Evolutionary conservation across 1,284 basidiomycete species (phyloP), one percentile per base, ranked within the genome.

Genomic region (Tilletia indica): DNA sequence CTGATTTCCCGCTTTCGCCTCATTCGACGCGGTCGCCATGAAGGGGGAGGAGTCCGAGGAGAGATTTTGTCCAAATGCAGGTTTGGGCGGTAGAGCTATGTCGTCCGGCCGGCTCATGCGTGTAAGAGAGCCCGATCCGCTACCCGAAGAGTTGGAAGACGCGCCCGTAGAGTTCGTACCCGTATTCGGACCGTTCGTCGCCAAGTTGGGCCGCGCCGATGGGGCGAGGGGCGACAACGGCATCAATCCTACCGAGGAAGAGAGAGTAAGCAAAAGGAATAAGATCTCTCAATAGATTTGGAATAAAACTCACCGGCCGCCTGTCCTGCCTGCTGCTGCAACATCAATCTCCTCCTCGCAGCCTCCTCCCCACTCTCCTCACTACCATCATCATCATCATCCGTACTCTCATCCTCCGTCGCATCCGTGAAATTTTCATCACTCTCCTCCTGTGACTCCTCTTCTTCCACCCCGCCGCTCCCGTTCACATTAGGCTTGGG

Each of bases 361-460:
- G 51, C 51, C 51, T 25, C 51, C 19, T 25, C 51, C 51, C 16
- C 51, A 54, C 51, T 54, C 12, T 25, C 51, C 12, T 63, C 25
- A 16, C 34, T 25, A 14, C 21, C 54, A 14, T 19, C 36, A n/a
- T 63, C 58, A 21, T 63, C 58, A 6, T 63, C 58, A 63, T 63
- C 58, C 8, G 58, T 9, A 45, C 9, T 63, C 58, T 63, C 58
- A 16, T 63, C 58, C 9, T 63, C 58, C 14, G 58, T 63, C 14
- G 25, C 58, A 34, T 63, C 58, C 14, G 58, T 63, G 19, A 63
- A 63, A 31, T 63, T 63, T 9, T 36, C 58, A 38, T 63, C 58
- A 19, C 58, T 63, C 36, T 63, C 58, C 58, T 63, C 58, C 58
- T 63, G 58, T 1, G 58, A 63, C 36, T 63, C 58, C 36, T 63